Evolutionary conservation across 192 early-diverging fungal species (phyloP).

Genomic region (Coemansia sp.): DNA sequence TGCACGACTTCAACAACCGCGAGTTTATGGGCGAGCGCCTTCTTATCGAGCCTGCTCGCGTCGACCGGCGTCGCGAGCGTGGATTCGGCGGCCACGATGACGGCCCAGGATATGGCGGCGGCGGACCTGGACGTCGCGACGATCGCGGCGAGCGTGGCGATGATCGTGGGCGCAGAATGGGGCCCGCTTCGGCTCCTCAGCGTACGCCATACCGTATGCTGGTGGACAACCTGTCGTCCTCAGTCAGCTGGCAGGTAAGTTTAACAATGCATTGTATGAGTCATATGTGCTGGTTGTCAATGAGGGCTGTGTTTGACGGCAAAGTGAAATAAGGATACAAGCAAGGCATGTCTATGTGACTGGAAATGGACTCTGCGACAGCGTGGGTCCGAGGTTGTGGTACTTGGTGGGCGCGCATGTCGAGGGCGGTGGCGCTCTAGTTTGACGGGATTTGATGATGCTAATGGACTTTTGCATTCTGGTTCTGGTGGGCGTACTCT

Average conservation of each 20-base stretch:
- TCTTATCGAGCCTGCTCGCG: conserved; percentile 80
- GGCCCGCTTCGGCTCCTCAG: conserved; percentile 42
- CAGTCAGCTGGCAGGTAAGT: conserved; percentile 80
- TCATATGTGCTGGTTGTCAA: no score
- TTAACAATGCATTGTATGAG: background rate
- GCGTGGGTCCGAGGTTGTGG: background rate
- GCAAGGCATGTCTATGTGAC: background rate
- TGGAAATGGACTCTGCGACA: background rate
- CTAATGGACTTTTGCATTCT: conserved; percentile 7
- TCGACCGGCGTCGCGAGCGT: conserved; percentile 58
- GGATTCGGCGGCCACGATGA: conserved; percentile 9
- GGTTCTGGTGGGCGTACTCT: conserved; percentile 3
- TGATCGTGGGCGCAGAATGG: conserved; percentile 53
- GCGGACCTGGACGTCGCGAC: conserved; percentile 50
- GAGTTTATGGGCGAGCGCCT: conserved; percentile 85
- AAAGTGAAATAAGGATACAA: background rate
- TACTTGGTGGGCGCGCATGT: conserved; percentile 23
- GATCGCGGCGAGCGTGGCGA: conserved; percentile 26
- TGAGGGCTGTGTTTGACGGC: conserved; percentile 7
- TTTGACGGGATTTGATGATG: conserved; percentile 7
- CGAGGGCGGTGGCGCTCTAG: conserved; percentile 24
- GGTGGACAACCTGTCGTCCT: conserved; percentile 80
- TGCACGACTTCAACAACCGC: conserved; percentile 81
- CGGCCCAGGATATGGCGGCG: conserved; percentile 15
- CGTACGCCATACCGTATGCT: conserved; percentile 70